These are phyloP conservation scores for Scedosporium boydii DNA, from an alignment of 2,329 filamentous ascomycete species.

Conservation along the genomic window DNA sequence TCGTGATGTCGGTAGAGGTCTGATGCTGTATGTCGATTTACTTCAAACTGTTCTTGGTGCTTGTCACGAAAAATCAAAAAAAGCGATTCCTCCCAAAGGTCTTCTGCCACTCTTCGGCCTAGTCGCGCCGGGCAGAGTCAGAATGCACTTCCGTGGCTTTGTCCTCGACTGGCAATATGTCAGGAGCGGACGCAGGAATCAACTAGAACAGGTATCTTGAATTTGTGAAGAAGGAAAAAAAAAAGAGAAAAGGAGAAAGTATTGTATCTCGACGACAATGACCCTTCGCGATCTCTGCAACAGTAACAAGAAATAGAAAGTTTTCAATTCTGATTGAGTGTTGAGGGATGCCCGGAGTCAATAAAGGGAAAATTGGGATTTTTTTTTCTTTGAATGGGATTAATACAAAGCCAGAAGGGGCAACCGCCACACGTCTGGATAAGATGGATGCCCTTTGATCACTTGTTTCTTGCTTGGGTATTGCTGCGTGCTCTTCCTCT, in stretches of 20 bases:
- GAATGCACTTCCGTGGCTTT: neutral
- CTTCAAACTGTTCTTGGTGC: neutral
- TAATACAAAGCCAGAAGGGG: conserved; percentile 16
- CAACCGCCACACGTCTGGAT: conserved; percentile 10
- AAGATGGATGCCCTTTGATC: conserved; percentile 12
- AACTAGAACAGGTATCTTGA: conserved; percentile 5
- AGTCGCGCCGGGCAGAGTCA: neutral
- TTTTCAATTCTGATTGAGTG: conserved; percentile 46
- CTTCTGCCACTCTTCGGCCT: neutral
- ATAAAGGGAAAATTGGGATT: neutral
- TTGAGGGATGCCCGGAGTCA: conserved; percentile 14
- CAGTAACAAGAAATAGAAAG: conserved; percentile 15
- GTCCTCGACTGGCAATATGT: neutral
- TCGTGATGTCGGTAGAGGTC: conserved; percentile 33
- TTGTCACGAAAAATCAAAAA: neutral
- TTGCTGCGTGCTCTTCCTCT: neutral
- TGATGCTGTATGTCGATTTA: neutral
- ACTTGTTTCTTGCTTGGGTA: conserved; percentile 4
- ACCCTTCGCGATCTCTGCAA: conserved; percentile 5
- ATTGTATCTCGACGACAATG: neutral
- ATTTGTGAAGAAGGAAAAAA: neutral
- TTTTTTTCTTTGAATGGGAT: conserved; percentile 7
- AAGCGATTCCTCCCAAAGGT: neutral
- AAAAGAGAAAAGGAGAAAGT: neutral
- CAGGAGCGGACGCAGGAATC: conserved; percentile 2